Evolutionary conservation across 2,329 filamentous ascomycete genomes (phyloP), one percentile per base, ranked within the genome.

Genomic region (Penicillium sp.): DNA sequence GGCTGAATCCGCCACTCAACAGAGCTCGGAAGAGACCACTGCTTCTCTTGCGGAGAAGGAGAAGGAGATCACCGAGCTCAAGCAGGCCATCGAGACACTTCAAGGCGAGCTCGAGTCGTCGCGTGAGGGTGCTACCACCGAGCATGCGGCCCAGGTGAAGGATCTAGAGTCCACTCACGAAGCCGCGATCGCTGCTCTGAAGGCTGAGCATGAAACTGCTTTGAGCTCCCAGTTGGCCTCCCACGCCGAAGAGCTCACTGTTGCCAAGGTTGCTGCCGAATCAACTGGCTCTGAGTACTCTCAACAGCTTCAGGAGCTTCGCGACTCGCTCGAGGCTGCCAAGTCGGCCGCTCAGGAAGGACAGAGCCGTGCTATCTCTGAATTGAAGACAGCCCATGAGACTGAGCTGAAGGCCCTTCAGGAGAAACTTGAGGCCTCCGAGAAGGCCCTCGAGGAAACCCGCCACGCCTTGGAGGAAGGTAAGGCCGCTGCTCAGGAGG

Each of bases 21-120:
- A 72, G 26, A 68, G 62, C 49, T 65, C 68, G 0, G 71, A 74
- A 8, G 66, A 76, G 35, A 70, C 60, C 0, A 61, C 61, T 13
- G 66, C 69, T 22, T 65, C 69, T n/a, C 59, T 80, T 19, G 68
- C 72, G 4, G 72, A 75, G 38, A 80, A 80, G 64, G 74, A 77
- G 5, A 69, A 76, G 47, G 71, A 80, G 47, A 71, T 78, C 8
- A 59, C 67, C 5, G 70, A 74, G 17, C 70, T 80, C 35, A 72
- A 74, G 62, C 63, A 75, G 58, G 65, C 70, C 28, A 64, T 78
- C 17, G 73, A 75, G 28, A 71, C 72, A 15, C 62, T 76, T 19
- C 74, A 77, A 53, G 62, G 56, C 6, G 73, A 79, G n/a, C 70
- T 80, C 54, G 65, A 76, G 53, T 68, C 71, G 42, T 64, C 66